phyloP scores from a whole-genome alignment of 176 grass and related monocot species.

The Avena insularis region DNA sequence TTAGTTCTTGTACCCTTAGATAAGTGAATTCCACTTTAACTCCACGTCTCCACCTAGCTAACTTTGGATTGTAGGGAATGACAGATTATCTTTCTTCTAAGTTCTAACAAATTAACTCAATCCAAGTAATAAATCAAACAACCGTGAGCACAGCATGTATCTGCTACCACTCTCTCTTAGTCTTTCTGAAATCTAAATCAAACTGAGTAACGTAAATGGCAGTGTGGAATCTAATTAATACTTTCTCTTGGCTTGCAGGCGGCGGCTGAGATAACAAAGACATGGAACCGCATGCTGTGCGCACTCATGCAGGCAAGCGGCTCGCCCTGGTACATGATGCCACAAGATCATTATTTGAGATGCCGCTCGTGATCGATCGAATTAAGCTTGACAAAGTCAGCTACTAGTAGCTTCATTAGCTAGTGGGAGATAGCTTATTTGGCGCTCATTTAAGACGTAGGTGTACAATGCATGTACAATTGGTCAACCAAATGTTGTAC shows the following conservation, averaged over 20 bases:
- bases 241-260: background rate
- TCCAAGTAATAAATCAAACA: background rate
- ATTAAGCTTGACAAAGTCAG: background rate
- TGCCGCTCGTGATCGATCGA: background rate
- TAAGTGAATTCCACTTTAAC: too few relatives aligned
- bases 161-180: background rate
- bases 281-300: constrained; percentile 29
- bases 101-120: background rate
- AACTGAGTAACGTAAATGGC: background rate
- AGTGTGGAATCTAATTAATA: constrained; percentile 26
- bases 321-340: background rate
- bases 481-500: constrained; percentile 40
- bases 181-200: constrained; percentile 4
- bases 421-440: constrained; percentile 28
- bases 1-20: background rate
- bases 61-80: too few relatives aligned
- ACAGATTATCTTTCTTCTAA: background rate
- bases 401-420: constrained; percentile 17
- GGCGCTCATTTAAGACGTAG: constrained; percentile 21
- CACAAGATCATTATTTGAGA: background rate
- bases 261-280: constrained; percentile 11
- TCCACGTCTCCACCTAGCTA: background rate
- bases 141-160: background rate
- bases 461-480: background rate
- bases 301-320: constrained; percentile 17